These are phyloP conservation scores for Trichoderma atroviride DNA, from an alignment of 2,329 filamentous ascomycete species.

Conservation along the genomic window DNA sequence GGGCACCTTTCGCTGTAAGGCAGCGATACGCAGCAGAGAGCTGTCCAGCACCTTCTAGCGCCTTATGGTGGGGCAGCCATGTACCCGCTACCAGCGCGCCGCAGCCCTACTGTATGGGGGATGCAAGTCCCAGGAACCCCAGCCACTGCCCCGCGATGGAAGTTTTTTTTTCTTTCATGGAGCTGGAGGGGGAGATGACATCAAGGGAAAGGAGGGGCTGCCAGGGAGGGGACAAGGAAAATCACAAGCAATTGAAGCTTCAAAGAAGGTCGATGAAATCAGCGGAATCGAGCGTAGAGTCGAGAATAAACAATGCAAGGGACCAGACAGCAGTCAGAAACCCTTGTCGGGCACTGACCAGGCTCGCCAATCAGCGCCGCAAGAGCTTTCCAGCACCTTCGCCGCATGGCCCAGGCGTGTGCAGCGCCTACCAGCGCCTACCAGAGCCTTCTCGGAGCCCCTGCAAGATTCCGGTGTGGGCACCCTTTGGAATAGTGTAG, in stretches of 20 bases:
- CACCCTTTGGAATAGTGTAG: slow-evolving; percentile 47
- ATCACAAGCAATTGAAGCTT: neutral
- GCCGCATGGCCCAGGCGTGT: slow-evolving; percentile 21
- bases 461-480: slow-evolving; percentile 43
- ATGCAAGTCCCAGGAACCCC: slow-evolving; percentile 20
- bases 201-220: slow-evolving; percentile 17
- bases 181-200: slow-evolving; percentile 27
- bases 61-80: slow-evolving; percentile 22
- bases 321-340: neutral
- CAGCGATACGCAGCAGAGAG: neutral
- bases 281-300: neutral
- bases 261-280: neutral
- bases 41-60: slow-evolving; percentile 25
- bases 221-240: neutral
- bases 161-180: slow-evolving; percentile 16
- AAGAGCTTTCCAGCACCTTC: slow-evolving; percentile 21
- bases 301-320: slow-evolving; percentile 6
- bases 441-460: slow-evolving; percentile 43
- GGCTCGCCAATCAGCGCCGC: neutral
- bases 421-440: slow-evolving; percentile 35
- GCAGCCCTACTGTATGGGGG: neutral
- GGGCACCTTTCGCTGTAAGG: neutral
- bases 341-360: slow-evolving; percentile 1
- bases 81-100: slow-evolving; percentile 11
- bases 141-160: slow-evolving; percentile 28